A percentile compares a stretch with the other conserved stretches of the same genome.
Evolutionary conservation across 202 grass and related monocot genomes (phyloP).

Genomic region (Schoenoplectus tabernaemontani): DNA sequence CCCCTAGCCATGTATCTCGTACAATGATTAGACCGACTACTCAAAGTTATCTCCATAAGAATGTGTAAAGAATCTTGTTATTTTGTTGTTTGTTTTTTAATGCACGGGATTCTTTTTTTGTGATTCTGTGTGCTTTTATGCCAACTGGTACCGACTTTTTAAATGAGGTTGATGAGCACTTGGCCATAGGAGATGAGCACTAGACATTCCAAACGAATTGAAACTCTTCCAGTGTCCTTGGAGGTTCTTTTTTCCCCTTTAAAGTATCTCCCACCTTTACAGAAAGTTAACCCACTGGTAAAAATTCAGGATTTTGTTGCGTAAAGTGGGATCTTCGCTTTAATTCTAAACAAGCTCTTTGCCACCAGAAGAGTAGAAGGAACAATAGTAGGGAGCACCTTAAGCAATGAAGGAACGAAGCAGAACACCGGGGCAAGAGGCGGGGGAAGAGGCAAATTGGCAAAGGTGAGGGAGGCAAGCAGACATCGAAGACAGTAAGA

Average conservation of each 20-base stretch:
- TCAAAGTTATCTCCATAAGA: neutral
- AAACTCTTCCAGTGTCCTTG: neutral
- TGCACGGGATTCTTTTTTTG: neutral
- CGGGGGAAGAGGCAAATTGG: no score
- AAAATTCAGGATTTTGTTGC: neutral
- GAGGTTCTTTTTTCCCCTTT: neutral
- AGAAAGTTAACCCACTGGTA: neutral
- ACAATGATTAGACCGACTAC: constrained; percentile 6
- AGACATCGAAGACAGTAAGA: no score
- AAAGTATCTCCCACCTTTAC: neutral
- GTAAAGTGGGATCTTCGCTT: neutral
- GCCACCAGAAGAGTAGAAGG: no score
- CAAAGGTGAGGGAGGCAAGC: no score
- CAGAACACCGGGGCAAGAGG: no score
- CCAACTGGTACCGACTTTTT: neutral
- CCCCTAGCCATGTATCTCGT: neutral
- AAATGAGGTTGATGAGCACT: neutral
- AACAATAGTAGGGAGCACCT: no score
- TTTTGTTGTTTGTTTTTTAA: neutral
- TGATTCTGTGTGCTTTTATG: neutral
- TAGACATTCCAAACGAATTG: neutral
- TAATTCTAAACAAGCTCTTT: no score
- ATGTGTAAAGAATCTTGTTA: neutral
- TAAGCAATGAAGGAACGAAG: no score
- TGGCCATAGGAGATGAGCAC: neutral